Evolutionary conservation across 345 rosid genomes (phyloP), one percentile per base, ranked within the genome.

Genomic region (Physaria fendleri): DNA sequence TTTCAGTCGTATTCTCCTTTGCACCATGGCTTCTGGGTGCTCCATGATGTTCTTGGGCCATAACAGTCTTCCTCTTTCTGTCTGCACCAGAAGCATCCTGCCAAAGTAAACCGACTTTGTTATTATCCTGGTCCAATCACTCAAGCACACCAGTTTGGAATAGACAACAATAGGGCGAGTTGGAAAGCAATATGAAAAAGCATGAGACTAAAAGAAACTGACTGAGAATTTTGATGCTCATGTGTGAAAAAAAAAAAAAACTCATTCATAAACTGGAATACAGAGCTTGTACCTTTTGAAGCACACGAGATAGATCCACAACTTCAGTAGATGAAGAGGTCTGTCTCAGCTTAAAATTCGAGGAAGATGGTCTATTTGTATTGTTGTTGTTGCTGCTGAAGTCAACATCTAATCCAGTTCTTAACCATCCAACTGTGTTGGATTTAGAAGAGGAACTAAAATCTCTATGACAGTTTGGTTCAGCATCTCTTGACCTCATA

Each of bases 51-150:
- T n/a, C n/a, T n/a, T n/a, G n/a, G n/a, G n/a, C n/a, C n/a, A n/a
- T n/a, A n/a, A n/a, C n/a, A n/a, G n/a, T n/a, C n/a, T n/a, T n/a
- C n/a, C n/a, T n/a, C n/a, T n/a, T n/a, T n/a, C 64, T 65, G 66
- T 71, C 71, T 48, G 79, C 38, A 59, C 77, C 67, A 59, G 72
- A 72, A 75, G 68, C 72, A 63, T 75, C 81, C 97, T 93, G 85
- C 61, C 64, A 69, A n/a, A 60, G 52, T 56, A 63, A 47, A 61
- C 25, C 37, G 11, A 68, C 25, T 6, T 42, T 33, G 30, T 68
- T 30, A 38, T 37, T 47, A 12, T 69, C 48, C 24, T 22, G 20
- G 17, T 4, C 14, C 20, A 52, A 32, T 30, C 12, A 27, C n/a
- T n/a, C n/a, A n/a, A n/a, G n/a, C n/a, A n/a, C n/a, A n/a, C n/a